These are phyloP conservation scores for Saccharomycopsis sp. DNA, from an alignment of 805 yeast genomes.

Conservation along the genomic window DNA sequence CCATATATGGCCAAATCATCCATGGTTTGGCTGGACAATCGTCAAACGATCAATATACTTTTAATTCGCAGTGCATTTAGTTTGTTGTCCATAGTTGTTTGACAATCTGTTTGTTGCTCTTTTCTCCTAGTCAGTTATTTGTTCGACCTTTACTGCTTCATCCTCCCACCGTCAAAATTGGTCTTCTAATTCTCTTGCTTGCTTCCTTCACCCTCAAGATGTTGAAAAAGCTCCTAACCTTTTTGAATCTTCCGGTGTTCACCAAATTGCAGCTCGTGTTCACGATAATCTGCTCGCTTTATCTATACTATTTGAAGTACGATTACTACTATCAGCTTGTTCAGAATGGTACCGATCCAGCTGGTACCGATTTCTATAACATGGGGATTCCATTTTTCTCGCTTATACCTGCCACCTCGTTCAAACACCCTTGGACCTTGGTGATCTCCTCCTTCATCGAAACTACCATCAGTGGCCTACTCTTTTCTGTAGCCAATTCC, in stretches of 20 bases:
- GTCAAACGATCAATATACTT: too few relatives aligned
- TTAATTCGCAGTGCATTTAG: too few relatives aligned
- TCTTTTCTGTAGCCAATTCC: conserved; percentile 42
- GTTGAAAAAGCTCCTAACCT: background rate
- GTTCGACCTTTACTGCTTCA: too few relatives aligned
- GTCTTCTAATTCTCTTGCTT: background rate
- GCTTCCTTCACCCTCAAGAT: background rate
- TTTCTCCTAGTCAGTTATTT: too few relatives aligned
- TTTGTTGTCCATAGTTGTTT: too few relatives aligned
- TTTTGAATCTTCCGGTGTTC: conserved; percentile 12
- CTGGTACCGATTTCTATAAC: conserved; percentile 31
- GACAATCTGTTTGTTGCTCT: too few relatives aligned
- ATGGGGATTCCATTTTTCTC: conserved; percentile 53
- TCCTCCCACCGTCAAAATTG: too few relatives aligned
- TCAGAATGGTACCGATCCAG: conserved; percentile 16
- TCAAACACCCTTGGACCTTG: conserved; percentile 59
- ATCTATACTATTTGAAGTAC: conserved; percentile 5
- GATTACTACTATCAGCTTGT: background rate
- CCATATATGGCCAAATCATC: too few relatives aligned
- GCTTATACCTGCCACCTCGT: conserved; percentile 51
- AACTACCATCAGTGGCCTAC: conserved; percentile 39
- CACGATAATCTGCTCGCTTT: conserved; percentile 3
- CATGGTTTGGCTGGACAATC: too few relatives aligned
- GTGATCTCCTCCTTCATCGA: conserved; percentile 62
- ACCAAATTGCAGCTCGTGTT: conserved; percentile 6